Base-by-base conservation (phyloP, 148 eudicot species). In the Hydrangea macrophylla region DNA sequence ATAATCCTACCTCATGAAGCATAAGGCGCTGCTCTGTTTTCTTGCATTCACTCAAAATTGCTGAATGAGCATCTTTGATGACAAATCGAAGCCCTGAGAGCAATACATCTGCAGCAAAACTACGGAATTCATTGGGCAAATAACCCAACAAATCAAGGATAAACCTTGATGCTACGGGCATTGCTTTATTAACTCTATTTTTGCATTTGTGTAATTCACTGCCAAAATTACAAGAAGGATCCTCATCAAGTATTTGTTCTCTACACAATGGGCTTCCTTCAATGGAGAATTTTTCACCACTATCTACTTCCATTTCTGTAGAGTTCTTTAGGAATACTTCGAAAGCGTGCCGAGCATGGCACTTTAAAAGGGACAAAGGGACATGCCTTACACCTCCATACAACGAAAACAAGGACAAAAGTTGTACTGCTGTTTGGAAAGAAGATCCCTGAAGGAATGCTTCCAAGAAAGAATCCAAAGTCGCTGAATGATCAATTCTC, bases 1-100 rank as follows among this genome's bases (percentile, higher is more conserved):
- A 79, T 11, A 88, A 75, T 50, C 99, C 99, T 37, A 94, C 76
- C 68, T 87, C 90, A 81, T 90, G 99, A 80, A 94, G 87, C 85
- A 94, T 85, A 59, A 82, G 82, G 53, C 87, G 92, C 53, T 90
- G 83, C 60, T 85, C 76, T 17, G 55, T 76, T 67, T 73, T 68
- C 65, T 77, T 82, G 74, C 96, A 94, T 66, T 85, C 85, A 45
- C 36, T 60, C 67, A 94, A 79, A 60, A 85, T 78, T 73, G 84
- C 80, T 54, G 79, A 75, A 73, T 84, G 78, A 69, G 83, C 89
- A 76, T 89, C 90, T 76, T 80, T 90, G 64, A 80, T 69, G 67
- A 88, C 69, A 61, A 78, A 75, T 74, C 69, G 88, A 79, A 88
- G 76, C 25, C 92, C 99, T 53, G 82, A 69, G 56, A 94, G 92